phyloP scores from a whole-genome alignment of 2,329 filamentous ascomycete species.

The Epichloe sylvatica region DNA sequence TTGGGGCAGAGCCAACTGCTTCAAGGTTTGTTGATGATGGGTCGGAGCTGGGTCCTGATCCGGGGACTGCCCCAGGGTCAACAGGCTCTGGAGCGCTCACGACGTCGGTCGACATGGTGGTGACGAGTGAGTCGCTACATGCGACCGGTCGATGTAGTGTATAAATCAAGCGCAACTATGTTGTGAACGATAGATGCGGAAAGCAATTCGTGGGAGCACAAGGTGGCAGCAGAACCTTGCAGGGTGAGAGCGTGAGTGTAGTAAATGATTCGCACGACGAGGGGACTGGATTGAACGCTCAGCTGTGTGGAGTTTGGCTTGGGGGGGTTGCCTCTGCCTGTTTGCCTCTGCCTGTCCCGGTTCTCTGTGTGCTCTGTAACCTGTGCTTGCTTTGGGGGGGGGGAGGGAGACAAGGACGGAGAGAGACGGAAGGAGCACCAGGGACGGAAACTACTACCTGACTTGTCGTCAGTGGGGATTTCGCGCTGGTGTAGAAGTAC shows the following conservation, averaged over 20 bases:
- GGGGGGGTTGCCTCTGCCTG: no score
- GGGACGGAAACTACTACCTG: background rate
- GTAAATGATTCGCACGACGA: conserved; percentile 3
- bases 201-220: conserved; percentile 3
- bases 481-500: background rate
- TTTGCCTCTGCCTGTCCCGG: background rate
- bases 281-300: background rate
- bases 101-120: conserved; percentile 42
- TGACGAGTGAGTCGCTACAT: conserved; percentile 23
- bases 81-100: conserved; percentile 31
- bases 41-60: conserved; percentile 15
- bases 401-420: no score
- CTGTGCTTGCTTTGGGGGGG: background rate
- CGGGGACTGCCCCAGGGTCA: conserved; percentile 6
- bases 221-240: conserved; percentile 2
- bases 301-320: background rate
- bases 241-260: conserved; percentile 2
- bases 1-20: conserved; percentile 6
- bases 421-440: background rate
- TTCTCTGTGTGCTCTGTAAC: background rate
- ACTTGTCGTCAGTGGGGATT: background rate
- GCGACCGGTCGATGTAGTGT: conserved; percentile 21
- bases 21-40: conserved; percentile 3
- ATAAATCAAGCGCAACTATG: conserved; percentile 4
- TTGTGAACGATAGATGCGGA: background rate